These are phyloP conservation scores for Penicillium argentinense DNA, from an alignment of 495 filamentous ascomycete species.

Conservation along the genomic window DNA sequence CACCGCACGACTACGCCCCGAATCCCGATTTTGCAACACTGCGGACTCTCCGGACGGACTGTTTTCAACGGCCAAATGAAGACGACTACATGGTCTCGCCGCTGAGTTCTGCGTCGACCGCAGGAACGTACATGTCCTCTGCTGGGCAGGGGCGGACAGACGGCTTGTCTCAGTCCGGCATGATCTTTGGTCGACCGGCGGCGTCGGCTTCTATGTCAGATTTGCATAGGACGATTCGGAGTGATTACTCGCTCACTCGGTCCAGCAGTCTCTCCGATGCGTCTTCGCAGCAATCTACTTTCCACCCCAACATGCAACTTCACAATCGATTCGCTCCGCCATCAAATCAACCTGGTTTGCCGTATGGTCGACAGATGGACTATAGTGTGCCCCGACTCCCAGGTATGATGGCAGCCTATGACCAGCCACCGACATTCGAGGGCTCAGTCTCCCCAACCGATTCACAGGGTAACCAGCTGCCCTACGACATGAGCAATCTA, in stretches of 20 bases:
- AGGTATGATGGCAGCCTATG: slow-evolving; percentile 32
- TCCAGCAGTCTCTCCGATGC: slow-evolving; percentile 47
- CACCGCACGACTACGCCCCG: slow-evolving; percentile 22
- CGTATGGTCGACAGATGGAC: slow-evolving; percentile 39
- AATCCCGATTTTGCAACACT: slow-evolving; percentile 19
- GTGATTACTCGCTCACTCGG: slow-evolving; percentile 35
- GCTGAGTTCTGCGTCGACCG: slow-evolving; percentile 42
- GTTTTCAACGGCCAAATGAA: slow-evolving; percentile 35
- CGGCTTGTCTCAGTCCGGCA: slow-evolving; percentile 22
- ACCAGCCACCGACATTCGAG: slow-evolving; percentile 34
- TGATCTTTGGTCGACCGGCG: slow-evolving; percentile 31
- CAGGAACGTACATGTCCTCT: slow-evolving; percentile 42
- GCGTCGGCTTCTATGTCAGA: slow-evolving; percentile 31
- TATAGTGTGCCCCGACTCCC: slow-evolving; percentile 31
- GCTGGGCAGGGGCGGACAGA: slow-evolving; percentile 30
- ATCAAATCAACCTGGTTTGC: slow-evolving; percentile 28
- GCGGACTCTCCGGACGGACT: slow-evolving; percentile 40
- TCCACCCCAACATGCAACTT: slow-evolving; percentile 33
- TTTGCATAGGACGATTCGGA: slow-evolving; percentile 35
- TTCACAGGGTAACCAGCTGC: slow-evolving; percentile 19
- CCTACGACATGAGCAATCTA: slow-evolving; percentile 30
- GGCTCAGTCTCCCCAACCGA: slow-evolving; percentile 43
- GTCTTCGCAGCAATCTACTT: slow-evolving; percentile 27
- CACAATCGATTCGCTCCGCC: slow-evolving; percentile 33
- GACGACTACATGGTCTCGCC: slow-evolving; percentile 48